Percentiles rank a stretch among this genome's conserved stretches.
phyloP scores from a whole-genome alignment of 116 monocot species.

The Zostera marina region DNA sequence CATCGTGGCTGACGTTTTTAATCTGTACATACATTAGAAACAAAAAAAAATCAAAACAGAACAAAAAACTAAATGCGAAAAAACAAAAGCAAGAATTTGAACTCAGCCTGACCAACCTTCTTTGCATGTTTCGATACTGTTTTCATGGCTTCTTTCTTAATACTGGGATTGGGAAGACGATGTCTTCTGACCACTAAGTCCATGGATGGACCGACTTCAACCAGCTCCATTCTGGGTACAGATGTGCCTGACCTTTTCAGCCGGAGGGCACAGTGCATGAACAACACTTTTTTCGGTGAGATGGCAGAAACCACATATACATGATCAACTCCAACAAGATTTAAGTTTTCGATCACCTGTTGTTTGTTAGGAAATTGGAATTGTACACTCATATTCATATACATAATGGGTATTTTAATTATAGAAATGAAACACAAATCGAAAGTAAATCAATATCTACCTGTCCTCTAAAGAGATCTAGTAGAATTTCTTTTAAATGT shows the following conservation, averaged over 20 bases:
- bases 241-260: slow-evolving; percentile 77
- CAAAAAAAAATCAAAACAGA: neutral
- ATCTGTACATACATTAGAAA: slow-evolving; percentile 22
- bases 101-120: slow-evolving; percentile 36
- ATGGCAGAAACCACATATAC: slow-evolving; percentile 67
- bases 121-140: slow-evolving; percentile 30
- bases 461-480: slow-evolving; percentile 93
- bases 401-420: no score
- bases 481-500: slow-evolving; percentile 91
- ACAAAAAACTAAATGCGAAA: neutral
- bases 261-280: slow-evolving; percentile 72
- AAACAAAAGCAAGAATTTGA: neutral
- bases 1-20: slow-evolving; percentile 70
- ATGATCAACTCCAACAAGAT: slow-evolving; percentile 78
- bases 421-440: neutral
- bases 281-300: slow-evolving; percentile 42
- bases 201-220: slow-evolving; percentile 94
- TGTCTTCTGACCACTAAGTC: slow-evolving; percentile 75
- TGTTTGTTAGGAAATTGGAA: neutral
- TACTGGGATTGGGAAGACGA: slow-evolving; percentile 51
- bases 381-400: no score
- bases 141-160: slow-evolving; percentile 89
- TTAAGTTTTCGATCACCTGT: slow-evolving; percentile 83
- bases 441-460: slow-evolving; percentile 8
- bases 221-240: slow-evolving; percentile 75